phyloP scores from a whole-genome alignment of 345 rosid species.

The Bruguiera gymnorhiza region DNA sequence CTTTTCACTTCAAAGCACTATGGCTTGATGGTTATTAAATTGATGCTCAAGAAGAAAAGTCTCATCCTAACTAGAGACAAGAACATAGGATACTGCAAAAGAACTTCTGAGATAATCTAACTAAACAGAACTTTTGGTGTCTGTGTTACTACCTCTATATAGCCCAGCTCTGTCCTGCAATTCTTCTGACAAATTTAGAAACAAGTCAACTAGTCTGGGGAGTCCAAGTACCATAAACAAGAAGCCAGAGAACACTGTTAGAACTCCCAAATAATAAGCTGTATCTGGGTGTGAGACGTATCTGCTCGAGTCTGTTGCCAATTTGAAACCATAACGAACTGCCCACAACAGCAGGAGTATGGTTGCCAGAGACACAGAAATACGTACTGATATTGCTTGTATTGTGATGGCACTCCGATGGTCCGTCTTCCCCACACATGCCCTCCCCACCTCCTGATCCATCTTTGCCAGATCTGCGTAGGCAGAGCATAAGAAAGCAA shows the following conservation, averaged over 20 bases:
- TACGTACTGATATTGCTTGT: slow-evolving; percentile 1
- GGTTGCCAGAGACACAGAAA: slow-evolving; percentile 9
- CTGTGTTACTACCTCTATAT: slow-evolving; percentile 19
- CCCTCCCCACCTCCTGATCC: too few species aligned
- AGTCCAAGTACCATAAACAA: slow-evolving; percentile 27
- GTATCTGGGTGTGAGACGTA: slow-evolving; percentile 9
- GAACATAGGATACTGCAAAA: neutral
- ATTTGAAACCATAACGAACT: slow-evolving; percentile 23
- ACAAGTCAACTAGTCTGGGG: slow-evolving; percentile 29
- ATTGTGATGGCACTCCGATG: neutral
- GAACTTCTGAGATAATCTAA: neutral
- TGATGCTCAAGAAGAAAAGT: too few species aligned
- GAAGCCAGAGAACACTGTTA: slow-evolving; percentile 27
- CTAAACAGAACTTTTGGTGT: neutral
- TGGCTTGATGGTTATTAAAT: too few species aligned
- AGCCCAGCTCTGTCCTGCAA: slow-evolving; percentile 21
- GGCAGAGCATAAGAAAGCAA: too few species aligned
- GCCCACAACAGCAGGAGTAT: slow-evolving; percentile 28
- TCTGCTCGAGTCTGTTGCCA: slow-evolving; percentile 26
- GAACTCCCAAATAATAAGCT: slow-evolving; percentile 30
- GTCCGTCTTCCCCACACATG: neutral
- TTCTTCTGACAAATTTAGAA: slow-evolving; percentile 29
- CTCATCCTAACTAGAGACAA: too few species aligned
- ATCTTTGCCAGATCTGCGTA: too few species aligned
- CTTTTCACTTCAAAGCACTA: too few species aligned